Percentiles rank a stretch among this genome's conserved stretches.
phyloP scores from a whole-genome alignment of 2,329 filamentous ascomycete genomes.

The Beauveria sp. region DNA sequence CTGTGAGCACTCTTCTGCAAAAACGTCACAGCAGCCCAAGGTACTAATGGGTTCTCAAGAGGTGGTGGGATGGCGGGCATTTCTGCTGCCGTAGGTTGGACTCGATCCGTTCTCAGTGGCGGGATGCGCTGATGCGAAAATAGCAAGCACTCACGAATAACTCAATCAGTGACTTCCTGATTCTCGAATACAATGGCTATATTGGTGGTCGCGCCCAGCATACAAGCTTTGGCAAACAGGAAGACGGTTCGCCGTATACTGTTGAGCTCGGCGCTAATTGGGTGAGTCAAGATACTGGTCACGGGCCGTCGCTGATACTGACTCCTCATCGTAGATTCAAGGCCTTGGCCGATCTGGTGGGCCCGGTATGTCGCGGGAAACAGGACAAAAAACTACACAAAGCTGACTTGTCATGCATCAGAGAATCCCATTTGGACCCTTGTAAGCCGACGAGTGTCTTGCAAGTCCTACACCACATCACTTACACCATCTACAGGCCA shows the following conservation, averaged over 20 bases:
- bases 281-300: constrained; percentile 25
- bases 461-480: not conserved
- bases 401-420: constrained; percentile 15
- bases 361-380: constrained; percentile 14
- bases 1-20: constrained; percentile 15
- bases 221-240: constrained; percentile 43
- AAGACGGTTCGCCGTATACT: constrained; percentile 44
- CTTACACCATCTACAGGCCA: constrained; percentile 23
- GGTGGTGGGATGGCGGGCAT: constrained; percentile 12
- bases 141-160: constrained; percentile 51
- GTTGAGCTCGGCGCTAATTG: constrained; percentile 64
- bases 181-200: constrained; percentile 54
- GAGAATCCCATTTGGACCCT: constrained; percentile 58
- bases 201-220: constrained; percentile 57
- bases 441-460: not conserved
- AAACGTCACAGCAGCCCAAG: not conserved
- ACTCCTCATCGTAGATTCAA: constrained; percentile 10
- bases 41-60: not conserved
- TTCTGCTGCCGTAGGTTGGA: constrained; percentile 4
- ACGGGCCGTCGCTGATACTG: not conserved
- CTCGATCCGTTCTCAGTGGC: not conserved
- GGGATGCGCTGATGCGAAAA: not conserved
- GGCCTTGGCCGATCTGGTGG: constrained; percentile 18
- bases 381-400: not conserved
- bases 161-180: constrained; percentile 55